A percentile compares a stretch with the other conserved stretches of the same genome.
These are phyloP conservation scores for Aspergillus saccharolyticus DNA, from an alignment of 495 filamentous ascomycete genomes.

Conservation along the genomic window DNA sequence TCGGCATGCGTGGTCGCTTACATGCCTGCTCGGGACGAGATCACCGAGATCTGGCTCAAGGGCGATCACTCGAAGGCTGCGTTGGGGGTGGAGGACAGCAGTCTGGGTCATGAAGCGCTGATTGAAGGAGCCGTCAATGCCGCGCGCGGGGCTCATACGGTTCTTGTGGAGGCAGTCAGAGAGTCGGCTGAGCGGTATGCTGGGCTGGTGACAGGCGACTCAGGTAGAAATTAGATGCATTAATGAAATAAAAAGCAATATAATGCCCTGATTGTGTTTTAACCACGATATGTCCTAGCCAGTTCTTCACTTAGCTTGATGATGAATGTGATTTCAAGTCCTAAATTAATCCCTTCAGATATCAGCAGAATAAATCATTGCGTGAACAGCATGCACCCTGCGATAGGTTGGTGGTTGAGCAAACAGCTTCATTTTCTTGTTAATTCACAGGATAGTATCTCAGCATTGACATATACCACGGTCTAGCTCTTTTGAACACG, in stretches of 20 bases:
- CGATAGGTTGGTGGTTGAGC: neutral
- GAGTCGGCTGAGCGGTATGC: slow-evolving; percentile 44
- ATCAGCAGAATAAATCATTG: neutral
- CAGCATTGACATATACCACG: no score
- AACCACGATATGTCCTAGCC: slow-evolving; percentile 7
- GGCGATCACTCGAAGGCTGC: slow-evolving; percentile 53
- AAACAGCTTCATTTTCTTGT: neutral
- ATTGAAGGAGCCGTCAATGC: slow-evolving; percentile 62
- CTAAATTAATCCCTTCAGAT: neutral
- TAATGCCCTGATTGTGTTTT: neutral
- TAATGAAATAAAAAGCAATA: neutral
- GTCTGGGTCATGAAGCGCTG: slow-evolving; percentile 45
- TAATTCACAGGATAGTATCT: neutral
- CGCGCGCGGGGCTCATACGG: slow-evolving; percentile 51
- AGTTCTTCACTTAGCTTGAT: neutral
- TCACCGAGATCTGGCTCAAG: slow-evolving; percentile 92
- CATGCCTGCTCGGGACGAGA: slow-evolving; percentile 78
- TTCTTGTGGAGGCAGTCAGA: slow-evolving; percentile 54
- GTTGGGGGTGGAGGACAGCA: slow-evolving; percentile 24
- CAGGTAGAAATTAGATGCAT: neutral
- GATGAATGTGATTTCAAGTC: neutral
- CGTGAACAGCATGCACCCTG: neutral
- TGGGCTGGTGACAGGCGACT: slow-evolving; percentile 11
- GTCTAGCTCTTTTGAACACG: no score
- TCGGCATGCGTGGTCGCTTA: slow-evolving; percentile 90